Evolutionary conservation across 805 yeast species (phyloP).

Genomic region (Pichia eremophila): DNA sequence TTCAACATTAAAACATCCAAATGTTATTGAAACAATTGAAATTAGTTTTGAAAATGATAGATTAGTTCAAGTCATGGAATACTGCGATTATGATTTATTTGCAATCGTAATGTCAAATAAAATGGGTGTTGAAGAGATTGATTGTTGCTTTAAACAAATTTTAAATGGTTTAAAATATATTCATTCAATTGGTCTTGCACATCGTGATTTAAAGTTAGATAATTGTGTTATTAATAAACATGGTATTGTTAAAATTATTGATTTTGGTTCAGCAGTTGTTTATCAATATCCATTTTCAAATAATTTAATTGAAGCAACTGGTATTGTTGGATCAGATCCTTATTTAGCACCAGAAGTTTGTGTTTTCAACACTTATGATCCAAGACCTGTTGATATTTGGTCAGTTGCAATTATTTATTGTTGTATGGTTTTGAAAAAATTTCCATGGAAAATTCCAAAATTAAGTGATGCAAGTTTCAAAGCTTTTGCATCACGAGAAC

Average conservation of each 20-base stretch:
- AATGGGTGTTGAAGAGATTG: slow-evolving; percentile 70
- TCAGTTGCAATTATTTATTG: slow-evolving; percentile 84
- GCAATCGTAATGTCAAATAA: slow-evolving; percentile 92
- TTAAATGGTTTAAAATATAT: slow-evolving; percentile 72
- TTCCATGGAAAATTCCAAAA: slow-evolving; percentile 93
- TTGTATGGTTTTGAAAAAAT: slow-evolving; percentile 84
- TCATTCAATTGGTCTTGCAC: slow-evolving; percentile 81
- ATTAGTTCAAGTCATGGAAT: slow-evolving; percentile 88
- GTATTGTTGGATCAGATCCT: slow-evolving; percentile 85
- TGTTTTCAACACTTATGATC: slow-evolving; percentile 74
- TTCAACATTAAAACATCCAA: slow-evolving; percentile 79
- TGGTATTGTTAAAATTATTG: slow-evolving; percentile 85
- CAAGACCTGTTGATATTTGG: slow-evolving; percentile 93
- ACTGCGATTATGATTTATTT: slow-evolving; percentile 85
- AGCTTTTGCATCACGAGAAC: slow-evolving; percentile 65
- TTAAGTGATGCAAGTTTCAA: slow-evolving; percentile 74
- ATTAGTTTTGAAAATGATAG: slow-evolving; percentile 83
- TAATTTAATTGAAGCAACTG: slow-evolving; percentile 64
- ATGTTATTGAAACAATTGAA: slow-evolving; percentile 84
- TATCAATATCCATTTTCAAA: slow-evolving; percentile 79
- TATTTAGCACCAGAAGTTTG: slow-evolving; percentile 89
- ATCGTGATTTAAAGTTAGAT: slow-evolving; percentile 84
- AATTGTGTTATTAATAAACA: slow-evolving; percentile 78
- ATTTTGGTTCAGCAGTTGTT: slow-evolving; percentile 89
- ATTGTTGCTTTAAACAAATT: slow-evolving; percentile 85